A percentile compares a stretch with the other conserved stretches of the same genome.
Conservation (phyloP, 345 rosid genomes). For the Pistacia vera region DNA sequence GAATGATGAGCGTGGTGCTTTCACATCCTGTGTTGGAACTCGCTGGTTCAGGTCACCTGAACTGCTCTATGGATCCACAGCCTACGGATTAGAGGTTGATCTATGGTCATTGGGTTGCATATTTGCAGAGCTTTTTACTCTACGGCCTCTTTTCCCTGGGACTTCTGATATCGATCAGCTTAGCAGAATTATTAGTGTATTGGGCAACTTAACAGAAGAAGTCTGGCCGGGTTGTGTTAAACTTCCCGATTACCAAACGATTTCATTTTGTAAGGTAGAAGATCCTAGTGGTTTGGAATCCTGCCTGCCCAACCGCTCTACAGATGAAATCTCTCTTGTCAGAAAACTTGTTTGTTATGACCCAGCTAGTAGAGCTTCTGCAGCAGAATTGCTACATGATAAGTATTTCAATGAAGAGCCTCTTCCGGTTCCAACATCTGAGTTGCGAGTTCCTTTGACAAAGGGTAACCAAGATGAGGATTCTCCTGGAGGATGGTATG, state of each 20-base stretch:
- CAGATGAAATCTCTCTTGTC: constrained; percentile 63
- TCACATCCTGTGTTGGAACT: constrained; percentile 94
- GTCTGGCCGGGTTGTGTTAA: constrained; percentile 73
- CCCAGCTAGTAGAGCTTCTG: constrained; percentile 73
- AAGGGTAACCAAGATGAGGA: constrained; percentile 62
- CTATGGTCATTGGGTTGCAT: constrained; percentile 94
- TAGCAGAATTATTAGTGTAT: constrained; percentile 56
- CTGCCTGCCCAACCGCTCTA: constrained; percentile 48
- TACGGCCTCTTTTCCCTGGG: constrained; percentile 87
- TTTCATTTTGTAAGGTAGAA: constrained; percentile 78
- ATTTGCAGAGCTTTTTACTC: constrained; percentile 76
- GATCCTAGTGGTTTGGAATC: constrained; percentile 67
- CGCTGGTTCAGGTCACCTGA: constrained; percentile 97
- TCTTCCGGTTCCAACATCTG: constrained; percentile 65
- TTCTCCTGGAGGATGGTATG: constrained; percentile 48
- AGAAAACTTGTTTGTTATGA: constrained; percentile 78
- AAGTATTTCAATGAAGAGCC: constrained; percentile 77
- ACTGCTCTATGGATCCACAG: constrained; percentile 83
- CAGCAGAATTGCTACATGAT: constrained; percentile 73
- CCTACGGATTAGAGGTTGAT: constrained; percentile 82
- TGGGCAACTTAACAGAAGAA: constrained; percentile 81
- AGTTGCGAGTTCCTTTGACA: constrained; percentile 63
- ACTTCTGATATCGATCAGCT: constrained; percentile 90
- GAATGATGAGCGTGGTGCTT: constrained; percentile 46
- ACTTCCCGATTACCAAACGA: constrained; percentile 79